Percentiles rank a stretch among this genome's conserved stretches.
Evolutionary conservation across 768 basidiomycete species (phyloP).

Genomic region (Boletus rubescentipes): DNA sequence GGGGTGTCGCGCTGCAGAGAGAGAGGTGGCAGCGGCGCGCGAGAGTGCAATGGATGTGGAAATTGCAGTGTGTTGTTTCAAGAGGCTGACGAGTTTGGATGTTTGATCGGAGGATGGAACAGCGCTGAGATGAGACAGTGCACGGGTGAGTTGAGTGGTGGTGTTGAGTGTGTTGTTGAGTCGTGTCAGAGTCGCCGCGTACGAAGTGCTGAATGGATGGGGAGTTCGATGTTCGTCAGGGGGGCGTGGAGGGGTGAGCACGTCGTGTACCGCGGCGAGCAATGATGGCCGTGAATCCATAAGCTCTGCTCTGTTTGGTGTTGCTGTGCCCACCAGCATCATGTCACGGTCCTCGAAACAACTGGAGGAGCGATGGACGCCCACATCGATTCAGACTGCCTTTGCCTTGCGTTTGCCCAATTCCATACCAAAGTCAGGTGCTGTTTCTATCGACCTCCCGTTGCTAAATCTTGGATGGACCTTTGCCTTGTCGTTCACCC

Average conservation of each 20-base stretch:
- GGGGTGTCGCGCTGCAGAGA: conserved; percentile 20
- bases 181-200: conserved; percentile 23
- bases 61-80: conserved; percentile 61
- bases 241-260: conserved; percentile 23
- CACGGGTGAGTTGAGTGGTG: conserved; percentile 52
- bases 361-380: conserved; percentile 15
- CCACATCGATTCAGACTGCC: conserved; percentile 7
- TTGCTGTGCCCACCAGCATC: no score
- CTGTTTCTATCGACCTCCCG: conserved; percentile 9
- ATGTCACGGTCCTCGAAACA: no score
- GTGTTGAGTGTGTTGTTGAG: conserved; percentile 53
- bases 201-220: conserved; percentile 29
- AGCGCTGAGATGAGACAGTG: conserved; percentile 46
- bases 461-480: conserved; percentile 13
- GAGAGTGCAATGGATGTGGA: conserved; percentile 29
- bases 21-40: conserved; percentile 19
- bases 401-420: background rate
- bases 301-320: no score
- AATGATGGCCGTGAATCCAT: conserved; percentile 21
- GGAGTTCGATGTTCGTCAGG: conserved; percentile 11
- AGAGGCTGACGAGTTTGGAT: conserved; percentile 64
- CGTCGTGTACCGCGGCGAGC: conserved; percentile 28
- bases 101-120: conserved; percentile 52
- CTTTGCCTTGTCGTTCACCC: conserved; percentile 14
- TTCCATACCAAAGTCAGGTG: background rate